phyloP scores from a whole-genome alignment of 768 basidiomycete species.

The Collybia sordida region DNA sequence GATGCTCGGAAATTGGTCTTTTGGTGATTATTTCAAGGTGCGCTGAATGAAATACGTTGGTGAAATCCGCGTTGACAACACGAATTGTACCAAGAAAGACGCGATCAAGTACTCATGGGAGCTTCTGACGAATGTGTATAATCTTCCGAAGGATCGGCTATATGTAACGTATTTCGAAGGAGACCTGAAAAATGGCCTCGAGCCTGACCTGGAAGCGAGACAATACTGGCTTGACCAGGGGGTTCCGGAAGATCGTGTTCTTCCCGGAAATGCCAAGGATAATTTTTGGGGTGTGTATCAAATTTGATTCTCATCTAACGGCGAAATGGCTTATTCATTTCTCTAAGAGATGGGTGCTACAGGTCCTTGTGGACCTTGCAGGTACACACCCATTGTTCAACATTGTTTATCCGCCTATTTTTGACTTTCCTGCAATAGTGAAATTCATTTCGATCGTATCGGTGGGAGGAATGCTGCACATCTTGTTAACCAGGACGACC shows the following conservation, averaged over 20 bases:
- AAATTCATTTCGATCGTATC: constrained; percentile 96
- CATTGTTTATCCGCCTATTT: neutral
- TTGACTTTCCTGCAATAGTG: constrained; percentile 43
- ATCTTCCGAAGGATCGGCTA: constrained; percentile 84
- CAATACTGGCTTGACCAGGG: constrained; percentile 89
- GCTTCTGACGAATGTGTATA: constrained; percentile 85
- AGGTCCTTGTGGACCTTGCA: constrained; percentile 97
- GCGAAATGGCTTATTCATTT: neutral
- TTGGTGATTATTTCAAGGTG: constrained; percentile 99
- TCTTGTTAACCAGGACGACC: constrained; percentile 95
- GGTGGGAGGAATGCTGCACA: constrained; percentile 95
- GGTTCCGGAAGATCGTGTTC: constrained; percentile 83
- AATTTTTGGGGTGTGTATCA: constrained; percentile 91
- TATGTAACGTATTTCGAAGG: constrained; percentile 99
- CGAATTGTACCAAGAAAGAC: constrained; percentile 63
- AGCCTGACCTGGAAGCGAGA: constrained; percentile 87
- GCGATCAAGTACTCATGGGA: constrained; percentile 95
- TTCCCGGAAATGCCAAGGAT: constrained; percentile 94
- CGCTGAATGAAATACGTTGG: neutral
- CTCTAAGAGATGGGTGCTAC: constrained; percentile 93
- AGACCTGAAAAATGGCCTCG: constrained; percentile 79
- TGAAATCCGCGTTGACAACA: too few species aligned
- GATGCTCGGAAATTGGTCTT: constrained; percentile 99
- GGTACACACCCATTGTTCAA: constrained; percentile 36
- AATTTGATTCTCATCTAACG: neutral